Evolutionary conservation across 495 filamentous ascomycete species (phyloP).

Genomic region (Daldinia decipiens): DNA sequence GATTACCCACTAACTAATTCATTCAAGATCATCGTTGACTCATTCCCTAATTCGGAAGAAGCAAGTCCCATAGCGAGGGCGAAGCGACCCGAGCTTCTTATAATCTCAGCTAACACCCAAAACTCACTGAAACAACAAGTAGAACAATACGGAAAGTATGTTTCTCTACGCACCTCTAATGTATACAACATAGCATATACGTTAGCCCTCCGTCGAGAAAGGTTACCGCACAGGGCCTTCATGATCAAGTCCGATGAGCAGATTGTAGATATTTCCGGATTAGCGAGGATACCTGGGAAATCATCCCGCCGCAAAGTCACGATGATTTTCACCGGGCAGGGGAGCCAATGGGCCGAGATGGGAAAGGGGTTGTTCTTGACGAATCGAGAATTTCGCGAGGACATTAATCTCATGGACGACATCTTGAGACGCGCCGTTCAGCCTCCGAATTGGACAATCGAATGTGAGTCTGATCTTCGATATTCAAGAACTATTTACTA

Average conservation of each 20-base stretch:
- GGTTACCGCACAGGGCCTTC: conserved; percentile 45
- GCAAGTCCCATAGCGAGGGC: background rate
- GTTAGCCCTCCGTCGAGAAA: conserved; percentile 46
- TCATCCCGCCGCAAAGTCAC: conserved; percentile 34
- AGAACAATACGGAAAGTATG: conserved; percentile 29
- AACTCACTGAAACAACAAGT: conserved; percentile 34
- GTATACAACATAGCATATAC: conserved; percentile 48
- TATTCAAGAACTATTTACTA: background rate
- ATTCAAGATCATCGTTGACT: background rate
- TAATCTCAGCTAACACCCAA: conserved; percentile 41
- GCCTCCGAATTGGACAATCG: conserved; percentile 10
- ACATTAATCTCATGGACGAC: conserved; percentile 44
- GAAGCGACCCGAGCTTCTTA: conserved; percentile 35
- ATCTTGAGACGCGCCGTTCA: conserved; percentile 28
- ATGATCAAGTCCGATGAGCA: conserved; percentile 30
- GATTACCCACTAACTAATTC: background rate
- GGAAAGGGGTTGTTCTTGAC: conserved; percentile 54
- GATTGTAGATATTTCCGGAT: conserved; percentile 24
- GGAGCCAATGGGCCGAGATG: conserved; percentile 63
- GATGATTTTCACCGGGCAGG: conserved; percentile 56
- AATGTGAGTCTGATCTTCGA: background rate
- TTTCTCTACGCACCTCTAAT: conserved; percentile 16
- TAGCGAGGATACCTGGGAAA: conserved; percentile 4
- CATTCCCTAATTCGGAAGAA: background rate
- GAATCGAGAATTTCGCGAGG: conserved; percentile 36